Percentiles rank a stretch among this genome's conserved stretches.
phyloP scores from a whole-genome alignment of 495 filamentous ascomycete species.

The Aspergillus olivimuriae region DNA sequence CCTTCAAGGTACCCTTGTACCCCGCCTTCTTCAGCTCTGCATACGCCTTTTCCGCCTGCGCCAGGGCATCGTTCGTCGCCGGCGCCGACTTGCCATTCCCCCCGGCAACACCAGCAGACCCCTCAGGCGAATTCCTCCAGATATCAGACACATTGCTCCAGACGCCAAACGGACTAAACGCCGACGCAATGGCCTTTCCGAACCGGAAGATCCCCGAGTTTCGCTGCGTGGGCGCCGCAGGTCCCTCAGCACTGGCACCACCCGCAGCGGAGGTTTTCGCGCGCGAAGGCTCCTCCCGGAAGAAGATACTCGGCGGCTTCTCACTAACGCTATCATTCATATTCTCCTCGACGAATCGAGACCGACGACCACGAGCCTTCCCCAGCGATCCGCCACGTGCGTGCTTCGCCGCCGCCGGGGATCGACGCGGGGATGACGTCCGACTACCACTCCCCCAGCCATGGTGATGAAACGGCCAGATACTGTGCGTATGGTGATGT shows the following conservation, averaged over 20 bases:
- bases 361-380: conserved; percentile 36
- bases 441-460: conserved; percentile 5
- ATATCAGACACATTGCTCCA: conserved; percentile 34
- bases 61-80: conserved; percentile 34
- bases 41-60: conserved; percentile 51
- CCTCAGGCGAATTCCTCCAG: conserved; percentile 23
- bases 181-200: conserved; percentile 49
- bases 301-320: conserved; percentile 57
- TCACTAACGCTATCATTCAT: conserved; percentile 72
- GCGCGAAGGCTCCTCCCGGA: conserved; percentile 31
- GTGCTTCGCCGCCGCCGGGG: no score
- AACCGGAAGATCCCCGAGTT: conserved; percentile 52
- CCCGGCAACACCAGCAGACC: no score
- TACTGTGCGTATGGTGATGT: no score
- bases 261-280: background rate
- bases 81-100: conserved; percentile 22
- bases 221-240: conserved; percentile 11
- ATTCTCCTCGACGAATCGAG: conserved; percentile 64
- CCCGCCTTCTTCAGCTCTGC: conserved; percentile 55
- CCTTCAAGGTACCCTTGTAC: conserved; percentile 43
- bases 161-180: conserved; percentile 47
- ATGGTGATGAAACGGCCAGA: conserved; percentile 10
- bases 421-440: conserved; percentile 34
- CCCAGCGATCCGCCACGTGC: no score
- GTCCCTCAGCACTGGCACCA: conserved; percentile 7